These are phyloP conservation scores for Insectozyma bohioensis DNA, from an alignment of 1,139 yeast species.

Conservation along the genomic window DNA sequence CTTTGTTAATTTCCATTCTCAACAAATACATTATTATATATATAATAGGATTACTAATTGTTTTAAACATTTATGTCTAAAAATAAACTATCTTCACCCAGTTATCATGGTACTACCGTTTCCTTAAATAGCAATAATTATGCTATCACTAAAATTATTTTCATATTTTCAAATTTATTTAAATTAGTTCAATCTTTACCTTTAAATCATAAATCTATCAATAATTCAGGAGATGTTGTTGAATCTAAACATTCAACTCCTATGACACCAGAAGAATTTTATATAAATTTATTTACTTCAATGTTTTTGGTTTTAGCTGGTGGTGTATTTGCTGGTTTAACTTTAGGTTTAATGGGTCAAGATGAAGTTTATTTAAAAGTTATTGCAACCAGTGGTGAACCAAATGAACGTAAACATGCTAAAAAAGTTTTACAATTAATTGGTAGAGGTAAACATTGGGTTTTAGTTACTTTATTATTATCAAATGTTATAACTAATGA, in stretches of 20 bases:
- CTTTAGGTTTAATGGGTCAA: constrained; percentile 96
- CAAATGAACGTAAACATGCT: constrained; percentile 69
- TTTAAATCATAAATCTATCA: constrained; percentile 11
- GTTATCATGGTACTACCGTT: constrained; percentile 24
- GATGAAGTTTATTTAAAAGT: constrained; percentile 88
- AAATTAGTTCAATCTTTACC: constrained; percentile 30
- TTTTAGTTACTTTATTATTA: constrained; percentile 83
- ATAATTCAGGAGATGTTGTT: constrained; percentile 7
- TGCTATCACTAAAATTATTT: constrained; percentile 19
- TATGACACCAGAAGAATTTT: constrained; percentile 48
- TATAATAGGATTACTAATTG: no score
- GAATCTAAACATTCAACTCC: constrained; percentile 11
- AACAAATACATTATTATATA: no score
- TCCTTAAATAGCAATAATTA: constrained; percentile 21
- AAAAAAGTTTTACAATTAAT: constrained; percentile 68
- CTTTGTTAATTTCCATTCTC: no score
- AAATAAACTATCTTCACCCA: constrained; percentile 20
- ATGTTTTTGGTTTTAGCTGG: constrained; percentile 77
- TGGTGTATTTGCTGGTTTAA: constrained; percentile 94
- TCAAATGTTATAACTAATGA: constrained; percentile 94
- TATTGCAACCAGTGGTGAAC: constrained; percentile 58
- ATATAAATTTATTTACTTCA: constrained; percentile 58
- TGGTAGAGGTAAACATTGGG: constrained; percentile 93
- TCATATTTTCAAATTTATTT: constrained; percentile 23
- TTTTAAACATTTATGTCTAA: constrained; percentile 19